Evolutionary conservation across 148 eudicot species (phyloP).

Genomic region (Selenicereus undatus): DNA sequence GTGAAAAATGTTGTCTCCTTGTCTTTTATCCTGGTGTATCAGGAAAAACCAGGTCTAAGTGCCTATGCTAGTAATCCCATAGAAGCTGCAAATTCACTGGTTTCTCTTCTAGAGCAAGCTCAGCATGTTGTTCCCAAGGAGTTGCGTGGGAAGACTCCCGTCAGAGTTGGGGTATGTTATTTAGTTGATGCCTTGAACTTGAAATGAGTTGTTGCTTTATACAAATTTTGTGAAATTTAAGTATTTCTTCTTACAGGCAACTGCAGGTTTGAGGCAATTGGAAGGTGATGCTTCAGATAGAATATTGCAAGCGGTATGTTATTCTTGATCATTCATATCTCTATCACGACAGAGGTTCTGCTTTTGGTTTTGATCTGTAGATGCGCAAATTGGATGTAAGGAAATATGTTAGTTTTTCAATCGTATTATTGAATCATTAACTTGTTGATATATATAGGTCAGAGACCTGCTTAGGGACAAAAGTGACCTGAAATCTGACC

Average conservation of each 20-base stretch:
- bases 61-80: conserved; percentile 70
- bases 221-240: neutral
- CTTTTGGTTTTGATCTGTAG: neutral
- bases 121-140: conserved; percentile 65
- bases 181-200: neutral
- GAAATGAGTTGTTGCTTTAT: neutral
- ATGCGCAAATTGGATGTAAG: neutral
- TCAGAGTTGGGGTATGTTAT: conserved; percentile 82
- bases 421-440: neutral
- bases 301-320: conserved; percentile 85
- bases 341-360: neutral
- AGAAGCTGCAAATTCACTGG: conserved; percentile 77
- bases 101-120: conserved; percentile 59
- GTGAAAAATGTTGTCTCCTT: neutral
- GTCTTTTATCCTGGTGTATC: conserved; percentile 19
- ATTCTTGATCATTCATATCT: conserved; percentile 6
- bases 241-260: conserved; percentile 47
- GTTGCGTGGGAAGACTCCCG: conserved; percentile 68
- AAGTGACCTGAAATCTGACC: conserved; percentile 58
- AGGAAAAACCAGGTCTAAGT: conserved; percentile 91
- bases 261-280: conserved; percentile 95
- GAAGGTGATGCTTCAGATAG: conserved; percentile 79
- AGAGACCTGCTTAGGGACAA: conserved; percentile 57
- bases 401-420: neutral
- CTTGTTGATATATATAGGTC: conserved; percentile 49